A percentile compares a stretch with the other conserved stretches of the same genome.
Evolutionary conservation across 1,284 basidiomycete genomes (phyloP).

Genomic region (Volvariella surrecta): DNA sequence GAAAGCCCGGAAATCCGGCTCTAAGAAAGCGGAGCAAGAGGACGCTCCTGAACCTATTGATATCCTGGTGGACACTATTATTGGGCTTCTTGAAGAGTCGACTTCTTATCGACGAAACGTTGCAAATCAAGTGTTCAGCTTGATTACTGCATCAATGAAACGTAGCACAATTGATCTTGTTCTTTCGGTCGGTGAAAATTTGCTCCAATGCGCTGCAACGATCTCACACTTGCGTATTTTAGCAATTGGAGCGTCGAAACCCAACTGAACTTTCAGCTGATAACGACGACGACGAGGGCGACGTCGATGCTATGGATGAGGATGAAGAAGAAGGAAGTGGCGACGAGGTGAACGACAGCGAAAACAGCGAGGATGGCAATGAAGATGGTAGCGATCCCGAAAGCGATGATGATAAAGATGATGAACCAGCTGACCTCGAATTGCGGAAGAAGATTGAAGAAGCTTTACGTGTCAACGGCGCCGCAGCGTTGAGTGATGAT

Average conservation of each 20-base stretch:
- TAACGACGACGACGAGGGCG: slow-evolving; percentile 33
- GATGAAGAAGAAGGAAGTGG: slow-evolving; percentile 34
- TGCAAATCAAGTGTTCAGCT: slow-evolving; percentile 77
- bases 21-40: slow-evolving; percentile 18
- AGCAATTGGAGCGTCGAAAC: slow-evolving; percentile 78
- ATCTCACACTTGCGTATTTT: background rate
- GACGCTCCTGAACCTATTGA: slow-evolving; percentile 59
- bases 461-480: slow-evolving; percentile 68
- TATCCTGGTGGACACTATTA: slow-evolving; percentile 79
- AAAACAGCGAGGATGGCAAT: slow-evolving; percentile 32
- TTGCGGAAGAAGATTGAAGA: slow-evolving; percentile 73
- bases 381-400: slow-evolving; percentile 26
- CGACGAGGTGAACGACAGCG: slow-evolving; percentile 25
- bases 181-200: slow-evolving; percentile 60
- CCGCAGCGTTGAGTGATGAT: slow-evolving; percentile 46
- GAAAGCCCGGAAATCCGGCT: slow-evolving; percentile 31
- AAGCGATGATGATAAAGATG: slow-evolving; percentile 41
- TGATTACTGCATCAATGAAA: slow-evolving; percentile 64
- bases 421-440: slow-evolving; percentile 53
- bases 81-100: slow-evolving; percentile 83
- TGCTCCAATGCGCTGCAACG: background rate
- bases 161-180: slow-evolving; percentile 79
- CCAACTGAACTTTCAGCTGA: slow-evolving; percentile 46
- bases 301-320: slow-evolving; percentile 35
- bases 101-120: slow-evolving; percentile 78